Percentiles rank a stretch among this genome's conserved stretches.
Conservation (phyloP, 768 basidiomycete genomes). For the Xanthoconium stramineum region DNA sequence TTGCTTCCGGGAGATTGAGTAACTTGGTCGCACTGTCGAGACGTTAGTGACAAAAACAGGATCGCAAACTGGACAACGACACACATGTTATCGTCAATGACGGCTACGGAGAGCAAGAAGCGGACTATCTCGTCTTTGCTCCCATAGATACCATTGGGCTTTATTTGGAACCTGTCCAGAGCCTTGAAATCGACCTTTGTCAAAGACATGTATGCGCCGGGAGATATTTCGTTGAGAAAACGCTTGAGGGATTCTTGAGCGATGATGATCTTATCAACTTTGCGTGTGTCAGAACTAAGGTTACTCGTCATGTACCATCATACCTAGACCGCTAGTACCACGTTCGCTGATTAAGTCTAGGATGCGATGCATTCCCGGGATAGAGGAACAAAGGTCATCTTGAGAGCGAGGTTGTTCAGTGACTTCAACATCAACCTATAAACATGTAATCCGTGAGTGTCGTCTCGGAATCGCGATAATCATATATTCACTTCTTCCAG, state of each 20-base stretch:
- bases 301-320: background rate
- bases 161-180: conserved; percentile 44
- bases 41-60: background rate
- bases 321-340: conserved; percentile 52
- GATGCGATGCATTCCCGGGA: conserved; percentile 49
- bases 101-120: conserved; percentile 39
- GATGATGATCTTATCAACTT: conserved; percentile 68
- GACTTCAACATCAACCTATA: conserved; percentile 14
- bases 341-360: conserved; percentile 52
- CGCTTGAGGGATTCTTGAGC: conserved; percentile 46
- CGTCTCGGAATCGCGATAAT: background rate
- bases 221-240: conserved; percentile 46
- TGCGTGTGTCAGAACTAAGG: background rate
- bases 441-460: background rate
- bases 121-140: conserved; percentile 47
- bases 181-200: conserved; percentile 56
- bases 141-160: conserved; percentile 57
- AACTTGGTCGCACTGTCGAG: conserved; percentile 14
- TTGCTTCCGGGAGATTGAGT: background rate
- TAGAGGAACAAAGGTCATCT: conserved; percentile 26
- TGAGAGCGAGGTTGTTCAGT: conserved; percentile 10
- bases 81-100: conserved; percentile 42
- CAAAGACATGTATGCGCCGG: conserved; percentile 51
- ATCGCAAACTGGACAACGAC: background rate
- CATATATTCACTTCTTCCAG: conserved; percentile 14